phyloP scores from a whole-genome alignment of 345 rosid species.

The Trapa bicornis region DNA sequence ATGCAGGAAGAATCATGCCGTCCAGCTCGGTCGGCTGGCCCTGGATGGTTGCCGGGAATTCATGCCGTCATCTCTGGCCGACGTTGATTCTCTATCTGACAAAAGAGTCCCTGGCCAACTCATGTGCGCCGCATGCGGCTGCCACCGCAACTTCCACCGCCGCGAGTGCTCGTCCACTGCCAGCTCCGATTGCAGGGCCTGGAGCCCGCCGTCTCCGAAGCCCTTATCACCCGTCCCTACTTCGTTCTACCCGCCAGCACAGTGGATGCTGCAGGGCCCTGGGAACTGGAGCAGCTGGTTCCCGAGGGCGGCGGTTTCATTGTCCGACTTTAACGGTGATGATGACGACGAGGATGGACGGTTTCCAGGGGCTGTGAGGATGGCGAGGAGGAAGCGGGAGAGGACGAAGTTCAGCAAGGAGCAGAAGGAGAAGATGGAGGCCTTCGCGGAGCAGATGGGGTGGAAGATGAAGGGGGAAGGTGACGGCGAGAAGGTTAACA shows the following conservation, averaged over 20 bases:
- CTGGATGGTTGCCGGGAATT: slow-evolving; percentile 86
- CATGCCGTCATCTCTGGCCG: slow-evolving; percentile 30
- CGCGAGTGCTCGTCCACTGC: slow-evolving; percentile 22
- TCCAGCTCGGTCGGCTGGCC: slow-evolving; percentile 58
- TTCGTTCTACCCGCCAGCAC: neutral
- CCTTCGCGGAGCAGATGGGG: slow-evolving; percentile 56
- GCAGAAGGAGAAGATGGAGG: slow-evolving; percentile 58
- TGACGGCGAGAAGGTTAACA: slow-evolving; percentile 14
- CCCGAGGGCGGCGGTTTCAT: neutral
- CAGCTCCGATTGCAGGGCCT: slow-evolving; percentile 11
- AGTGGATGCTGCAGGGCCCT: neutral
- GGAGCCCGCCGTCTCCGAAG: slow-evolving; percentile 2
- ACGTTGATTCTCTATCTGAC: neutral
- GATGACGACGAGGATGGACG: neutral
- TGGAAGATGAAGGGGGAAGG: slow-evolving; percentile 57
- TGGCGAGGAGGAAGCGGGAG: slow-evolving; percentile 30
- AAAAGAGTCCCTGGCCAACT: slow-evolving; percentile 38
- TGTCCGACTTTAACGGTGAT: neutral
- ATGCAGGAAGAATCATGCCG: slow-evolving; percentile 79
- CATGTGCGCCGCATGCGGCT: slow-evolving; percentile 76
- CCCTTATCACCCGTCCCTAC: slow-evolving; percentile 6
- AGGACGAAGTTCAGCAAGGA: slow-evolving; percentile 60
- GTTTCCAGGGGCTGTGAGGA: slow-evolving; percentile 1
- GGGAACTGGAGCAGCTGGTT: neutral
- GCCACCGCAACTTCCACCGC: slow-evolving; percentile 93